These are phyloP conservation scores for Danielia reshetovae DNA, from an alignment of 805 yeast genomes.

Conservation along the genomic window DNA sequence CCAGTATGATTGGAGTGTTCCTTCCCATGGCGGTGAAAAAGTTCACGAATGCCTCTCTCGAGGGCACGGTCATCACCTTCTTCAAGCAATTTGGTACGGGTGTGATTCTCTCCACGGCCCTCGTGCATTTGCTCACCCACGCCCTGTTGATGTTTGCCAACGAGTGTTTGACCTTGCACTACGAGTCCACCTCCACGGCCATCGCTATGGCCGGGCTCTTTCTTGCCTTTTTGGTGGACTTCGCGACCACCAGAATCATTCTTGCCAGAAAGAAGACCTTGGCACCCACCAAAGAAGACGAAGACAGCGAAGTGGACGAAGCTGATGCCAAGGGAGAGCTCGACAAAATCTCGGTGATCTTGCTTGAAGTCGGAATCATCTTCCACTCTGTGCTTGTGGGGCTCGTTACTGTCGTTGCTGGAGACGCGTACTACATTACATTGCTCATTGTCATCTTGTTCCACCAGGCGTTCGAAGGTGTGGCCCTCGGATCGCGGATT, in stretches of 20 bases:
- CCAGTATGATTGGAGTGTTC: constrained; percentile 3
- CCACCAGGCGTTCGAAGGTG: constrained; percentile 31
- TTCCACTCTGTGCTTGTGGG: constrained; percentile 31
- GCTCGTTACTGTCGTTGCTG: constrained; percentile 27
- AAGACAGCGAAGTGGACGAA: neutral
- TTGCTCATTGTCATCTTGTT: constrained; percentile 28
- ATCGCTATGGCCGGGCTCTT: constrained; percentile 28
- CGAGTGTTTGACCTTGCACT: constrained; percentile 20
- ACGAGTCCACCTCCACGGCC: constrained; percentile 25
- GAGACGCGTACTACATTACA: constrained; percentile 25
- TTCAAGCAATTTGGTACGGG: constrained; percentile 26
- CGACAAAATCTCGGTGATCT: constrained; percentile 12
- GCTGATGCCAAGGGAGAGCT: neutral
- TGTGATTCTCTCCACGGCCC: constrained; percentile 28
- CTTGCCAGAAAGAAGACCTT: neutral
- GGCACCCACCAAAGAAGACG: neutral
- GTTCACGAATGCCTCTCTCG: constrained; percentile 1
- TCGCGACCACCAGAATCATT: constrained; percentile 3
- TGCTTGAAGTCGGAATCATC: constrained; percentile 27
- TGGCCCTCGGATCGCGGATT: constrained; percentile 27
- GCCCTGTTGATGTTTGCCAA: constrained; percentile 25
- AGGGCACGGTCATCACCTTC: constrained; percentile 1
- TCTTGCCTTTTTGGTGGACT: constrained; percentile 23
- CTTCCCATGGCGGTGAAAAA: constrained; percentile 1
- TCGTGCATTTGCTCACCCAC: constrained; percentile 29